Conservation (phyloP, 164 flowering plant genomes). For the Magnolia changhungtana region DNA sequence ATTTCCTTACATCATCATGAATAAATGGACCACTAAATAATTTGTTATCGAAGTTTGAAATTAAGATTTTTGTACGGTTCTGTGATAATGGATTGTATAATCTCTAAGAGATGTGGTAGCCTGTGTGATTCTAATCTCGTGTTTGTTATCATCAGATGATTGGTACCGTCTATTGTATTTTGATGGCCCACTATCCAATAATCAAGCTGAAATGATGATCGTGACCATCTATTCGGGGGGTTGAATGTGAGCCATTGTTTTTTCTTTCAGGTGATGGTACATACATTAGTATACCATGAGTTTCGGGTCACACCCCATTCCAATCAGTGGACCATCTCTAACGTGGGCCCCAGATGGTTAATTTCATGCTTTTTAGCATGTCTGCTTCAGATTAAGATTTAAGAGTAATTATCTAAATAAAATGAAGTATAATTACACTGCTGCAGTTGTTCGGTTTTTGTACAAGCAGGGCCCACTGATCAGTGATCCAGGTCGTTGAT, state of each 20-base stretch:
- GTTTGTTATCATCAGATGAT: not conserved
- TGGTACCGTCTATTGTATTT: not conserved
- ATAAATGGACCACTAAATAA: not conserved
- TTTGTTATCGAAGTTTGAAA: not conserved
- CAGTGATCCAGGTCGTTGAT: no score
- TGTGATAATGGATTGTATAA: no score
- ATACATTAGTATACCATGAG: no score
- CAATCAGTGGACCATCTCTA: no score
- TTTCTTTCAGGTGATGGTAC: not conserved
- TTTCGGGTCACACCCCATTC: no score
- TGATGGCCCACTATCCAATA: not conserved
- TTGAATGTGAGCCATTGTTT: not conserved
- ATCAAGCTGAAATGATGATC: not conserved
- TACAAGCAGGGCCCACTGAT: no score
- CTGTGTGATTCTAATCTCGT: not conserved
- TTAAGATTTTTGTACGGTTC: not conserved
- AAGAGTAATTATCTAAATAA: no score
- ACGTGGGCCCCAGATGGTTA: no score
- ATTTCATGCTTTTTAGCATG: no score
- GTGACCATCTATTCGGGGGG: not conserved
- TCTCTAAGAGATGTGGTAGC: not conserved
- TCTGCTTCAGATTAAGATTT: no score
- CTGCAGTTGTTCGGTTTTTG: no score
- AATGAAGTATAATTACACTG: no score
- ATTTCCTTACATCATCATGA: not conserved